Conservation (phyloP, 495 filamentous ascomycete species). For the Xeromyces bisporus region DNA sequence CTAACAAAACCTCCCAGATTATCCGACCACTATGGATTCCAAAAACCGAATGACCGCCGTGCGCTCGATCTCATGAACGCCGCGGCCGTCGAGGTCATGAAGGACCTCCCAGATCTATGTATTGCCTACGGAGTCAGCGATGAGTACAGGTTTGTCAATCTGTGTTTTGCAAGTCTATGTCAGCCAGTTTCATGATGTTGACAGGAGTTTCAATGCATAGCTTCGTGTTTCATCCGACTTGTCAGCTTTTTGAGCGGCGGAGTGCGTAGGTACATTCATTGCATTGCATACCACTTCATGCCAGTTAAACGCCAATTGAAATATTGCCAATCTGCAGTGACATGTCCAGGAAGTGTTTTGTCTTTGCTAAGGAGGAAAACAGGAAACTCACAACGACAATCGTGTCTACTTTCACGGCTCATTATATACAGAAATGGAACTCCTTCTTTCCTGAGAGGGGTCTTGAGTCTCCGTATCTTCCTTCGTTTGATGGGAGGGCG, state of each 20-base stretch:
- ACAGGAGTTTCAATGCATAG: conserved; percentile 21
- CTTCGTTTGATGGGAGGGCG: conserved; percentile 81
- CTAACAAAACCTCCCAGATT: conserved; percentile 46
- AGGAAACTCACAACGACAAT: conserved; percentile 85
- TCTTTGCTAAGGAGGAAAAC: not conserved
- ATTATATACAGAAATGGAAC: conserved; percentile 72
- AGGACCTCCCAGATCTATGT: conserved; percentile 66
- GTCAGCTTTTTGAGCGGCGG: conserved; percentile 70
- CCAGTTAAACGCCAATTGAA: not conserved
- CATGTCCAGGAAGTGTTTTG: too few relatives aligned
- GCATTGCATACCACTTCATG: not conserved
- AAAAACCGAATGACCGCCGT: conserved; percentile 79
- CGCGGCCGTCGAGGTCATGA: conserved; percentile 66
- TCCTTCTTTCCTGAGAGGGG: conserved; percentile 50
- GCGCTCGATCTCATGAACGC: conserved; percentile 92
- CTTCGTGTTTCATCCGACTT: conserved; percentile 74
- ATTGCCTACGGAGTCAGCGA: conserved; percentile 89
- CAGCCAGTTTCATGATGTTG: not conserved
- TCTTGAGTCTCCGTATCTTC: conserved; percentile 51
- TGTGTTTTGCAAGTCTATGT: not conserved
- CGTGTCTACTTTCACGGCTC: conserved; percentile 81
- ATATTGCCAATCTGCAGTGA: too few relatives aligned
- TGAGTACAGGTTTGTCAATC: conserved; percentile 54
- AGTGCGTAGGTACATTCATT: conserved; percentile 40
- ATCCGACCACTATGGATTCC: conserved; percentile 63